Base-by-base conservation (phyloP, 2,329 filamentous ascomycete genomes). In the Fusarium sp. region DNA sequence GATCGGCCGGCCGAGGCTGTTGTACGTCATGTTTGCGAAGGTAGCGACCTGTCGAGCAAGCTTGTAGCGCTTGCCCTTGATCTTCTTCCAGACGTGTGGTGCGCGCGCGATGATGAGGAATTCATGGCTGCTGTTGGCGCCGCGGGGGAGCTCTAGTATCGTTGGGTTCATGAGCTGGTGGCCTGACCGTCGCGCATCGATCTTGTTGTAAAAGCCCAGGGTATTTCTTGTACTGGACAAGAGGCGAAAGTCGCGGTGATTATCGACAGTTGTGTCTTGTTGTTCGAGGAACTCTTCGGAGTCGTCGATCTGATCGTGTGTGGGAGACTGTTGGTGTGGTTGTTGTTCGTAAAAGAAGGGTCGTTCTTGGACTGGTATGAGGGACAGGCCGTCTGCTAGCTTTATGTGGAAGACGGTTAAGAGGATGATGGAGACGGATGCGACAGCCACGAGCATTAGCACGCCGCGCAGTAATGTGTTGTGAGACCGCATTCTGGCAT, bases 141-240 rank as follows among this genome's bases (percentile, higher is more conserved):
- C 32, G 1, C 52, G 57, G 8, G 67, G 67, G 1, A 69, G 58
- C 10, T 69, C 66, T 15, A 69, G 66, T 10, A 69, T 12, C 4
- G 67, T 69, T 4, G 67, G 67, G 46, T 69, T 69, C 42, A 69
- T 67, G 7, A 69, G 49, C 15, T 67, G 43, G 4, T 69, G 28
- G 1, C 66, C 62, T 5, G 67, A 64, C n/a, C 26, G 20, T 32
- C 24, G 34, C 5, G 53, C 66, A 39, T 69, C 38, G 9, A 69
- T 67, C 20, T 40, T 61, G 8, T 69, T 69, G 26, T 64, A 64
- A 10, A 69, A 69, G 7, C 67, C 67, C 66, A 69, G 63, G 14
- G 56, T 69, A 9, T 69, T 69, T 20, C 65, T 34, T 7, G 56
- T 24, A 15, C 66, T 69, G 4, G 66, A 62, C 20, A 69, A 59